Conservation (phyloP, 225 moss, liverwort and hornwort genomes). For the Physcomitrellopsis africana region DNA sequence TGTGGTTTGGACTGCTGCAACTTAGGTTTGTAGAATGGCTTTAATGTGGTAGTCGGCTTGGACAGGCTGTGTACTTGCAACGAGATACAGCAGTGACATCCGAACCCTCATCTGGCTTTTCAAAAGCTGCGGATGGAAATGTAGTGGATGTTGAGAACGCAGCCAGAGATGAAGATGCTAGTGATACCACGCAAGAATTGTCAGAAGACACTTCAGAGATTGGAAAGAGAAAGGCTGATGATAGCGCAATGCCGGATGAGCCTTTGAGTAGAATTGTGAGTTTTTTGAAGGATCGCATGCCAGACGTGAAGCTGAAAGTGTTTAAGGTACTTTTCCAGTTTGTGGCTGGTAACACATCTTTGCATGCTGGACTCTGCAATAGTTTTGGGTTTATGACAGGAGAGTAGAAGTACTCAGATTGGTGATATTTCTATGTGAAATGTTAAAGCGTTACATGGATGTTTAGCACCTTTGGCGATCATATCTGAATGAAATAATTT, state of each 20-base stretch:
- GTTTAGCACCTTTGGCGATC: background rate
- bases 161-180: constrained; percentile 51
- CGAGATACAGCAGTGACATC: constrained; percentile 74
- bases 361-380: background rate
- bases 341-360: background rate
- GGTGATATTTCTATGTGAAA: background rate
- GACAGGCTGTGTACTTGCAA: constrained; percentile 96
- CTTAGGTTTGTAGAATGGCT: background rate
- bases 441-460: background rate
- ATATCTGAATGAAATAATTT: constrained; percentile 20
- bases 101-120: constrained; percentile 62
- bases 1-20: background rate
- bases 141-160: constrained; percentile 62
- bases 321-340: constrained; percentile 51
- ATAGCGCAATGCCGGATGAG: constrained; percentile 83
- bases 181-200: constrained; percentile 53
- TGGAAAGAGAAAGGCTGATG: constrained; percentile 70
- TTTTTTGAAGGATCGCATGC: constrained; percentile 97
- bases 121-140: constrained; percentile 64
- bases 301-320: constrained; percentile 93
- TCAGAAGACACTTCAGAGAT: constrained; percentile 57
- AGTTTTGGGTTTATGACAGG: background rate
- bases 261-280: constrained; percentile 92
- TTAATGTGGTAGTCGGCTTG: constrained; percentile 7
- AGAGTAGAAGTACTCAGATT: background rate